Conservation (phyloP, 1,139 yeast species). For the Debaryomyces sp. region DNA sequence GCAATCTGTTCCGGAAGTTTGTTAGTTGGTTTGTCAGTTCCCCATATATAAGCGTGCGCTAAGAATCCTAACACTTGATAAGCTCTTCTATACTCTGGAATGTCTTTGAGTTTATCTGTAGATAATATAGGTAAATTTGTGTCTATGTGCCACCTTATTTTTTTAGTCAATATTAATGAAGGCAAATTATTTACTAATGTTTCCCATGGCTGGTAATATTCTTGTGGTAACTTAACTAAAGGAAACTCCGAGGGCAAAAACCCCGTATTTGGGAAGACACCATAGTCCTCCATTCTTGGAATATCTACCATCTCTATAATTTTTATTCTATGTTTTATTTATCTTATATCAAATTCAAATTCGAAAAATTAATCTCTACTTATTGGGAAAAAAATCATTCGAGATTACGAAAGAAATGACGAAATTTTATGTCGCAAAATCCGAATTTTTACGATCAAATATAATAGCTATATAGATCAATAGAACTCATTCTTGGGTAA, state of each 20-base stretch:
- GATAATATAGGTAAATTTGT: conserved; percentile 53
- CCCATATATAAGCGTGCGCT: conserved; percentile 91
- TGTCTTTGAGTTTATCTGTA: conserved; percentile 43
- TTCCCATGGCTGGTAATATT: conserved; percentile 82
- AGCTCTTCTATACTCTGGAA: conserved; percentile 71
- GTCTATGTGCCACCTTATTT: conserved; percentile 63
- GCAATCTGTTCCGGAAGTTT: conserved; percentile 70
- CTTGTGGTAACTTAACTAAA: conserved; percentile 56
- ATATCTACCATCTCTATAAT: conserved; percentile 8
- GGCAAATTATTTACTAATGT: conserved; percentile 65
- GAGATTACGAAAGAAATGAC: not conserved
- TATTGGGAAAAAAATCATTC: not conserved
- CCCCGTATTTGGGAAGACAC: conserved; percentile 70
- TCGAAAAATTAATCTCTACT: not conserved
- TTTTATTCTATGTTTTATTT: not conserved
- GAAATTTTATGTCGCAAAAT: conserved; percentile 5
- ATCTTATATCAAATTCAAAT: not conserved
- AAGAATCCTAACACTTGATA: conserved; percentile 77
- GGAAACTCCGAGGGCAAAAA: conserved; percentile 78
- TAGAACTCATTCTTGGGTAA: conserved; percentile 11
- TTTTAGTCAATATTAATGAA: conserved; percentile 65
- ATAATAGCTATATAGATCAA: not conserved
- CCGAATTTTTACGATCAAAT: not conserved
- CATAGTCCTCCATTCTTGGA: conserved; percentile 57
- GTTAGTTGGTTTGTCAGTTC: conserved; percentile 66